Conservation (phyloP, 352 stramenopile species). For the Globisporangium paddicum region DNA sequence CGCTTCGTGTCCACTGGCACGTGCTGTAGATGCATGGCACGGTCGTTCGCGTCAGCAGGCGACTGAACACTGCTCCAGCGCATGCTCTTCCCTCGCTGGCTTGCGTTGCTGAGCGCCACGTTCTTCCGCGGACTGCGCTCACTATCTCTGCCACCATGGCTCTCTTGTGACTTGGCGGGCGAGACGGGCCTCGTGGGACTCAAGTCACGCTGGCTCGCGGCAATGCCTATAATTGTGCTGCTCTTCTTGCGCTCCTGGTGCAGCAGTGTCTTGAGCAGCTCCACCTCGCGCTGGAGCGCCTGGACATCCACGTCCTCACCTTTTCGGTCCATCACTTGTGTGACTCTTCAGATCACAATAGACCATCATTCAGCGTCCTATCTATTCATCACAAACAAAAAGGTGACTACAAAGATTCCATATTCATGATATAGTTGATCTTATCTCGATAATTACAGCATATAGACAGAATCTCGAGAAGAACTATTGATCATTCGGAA, state of each 20-base stretch:
- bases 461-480: too few relatives aligned
- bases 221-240: neutral
- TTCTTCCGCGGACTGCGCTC: neutral
- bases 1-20: slow-evolving; percentile 34
- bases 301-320: slow-evolving; percentile 34
- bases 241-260: slow-evolving; percentile 38
- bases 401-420: neutral
- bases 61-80: slow-evolving; percentile 5
- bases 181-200: slow-evolving; percentile 12
- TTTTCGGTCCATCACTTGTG: too few relatives aligned
- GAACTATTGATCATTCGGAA: neutral
- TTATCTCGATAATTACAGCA: neutral
- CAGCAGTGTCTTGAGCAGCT: slow-evolving; percentile 38
- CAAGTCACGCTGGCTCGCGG: neutral
- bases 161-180: neutral
- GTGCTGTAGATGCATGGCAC: slow-evolving; percentile 27
- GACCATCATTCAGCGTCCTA: too few relatives aligned
- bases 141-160: neutral
- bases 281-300: slow-evolving; percentile 48
- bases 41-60: slow-evolving; percentile 1
- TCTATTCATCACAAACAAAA: too few relatives aligned
- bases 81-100: slow-evolving; percentile 1
- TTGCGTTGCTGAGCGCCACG: neutral
- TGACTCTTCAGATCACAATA: too few relatives aligned
- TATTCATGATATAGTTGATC: too few relatives aligned